Evolutionary conservation across 2,329 filamentous ascomycete genomes (phyloP).

Genomic region (Colletotrichum cordylinicola): DNA sequence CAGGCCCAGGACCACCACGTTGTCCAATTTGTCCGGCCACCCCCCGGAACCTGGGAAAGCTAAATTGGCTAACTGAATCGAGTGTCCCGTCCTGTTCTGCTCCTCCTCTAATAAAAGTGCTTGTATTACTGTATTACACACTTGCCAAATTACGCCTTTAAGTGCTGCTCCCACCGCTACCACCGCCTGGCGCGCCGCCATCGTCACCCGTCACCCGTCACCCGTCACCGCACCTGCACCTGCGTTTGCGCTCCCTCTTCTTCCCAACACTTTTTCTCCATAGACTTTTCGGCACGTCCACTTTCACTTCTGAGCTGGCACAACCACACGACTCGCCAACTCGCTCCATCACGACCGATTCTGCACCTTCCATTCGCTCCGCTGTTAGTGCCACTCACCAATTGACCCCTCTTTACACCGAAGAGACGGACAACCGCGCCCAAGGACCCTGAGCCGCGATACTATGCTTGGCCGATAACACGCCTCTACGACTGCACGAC

Average conservation of each 20-base stretch:
- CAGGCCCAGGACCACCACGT: conserved; percentile 5
- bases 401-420: conserved; percentile 15
- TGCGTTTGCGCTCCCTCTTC: not conserved
- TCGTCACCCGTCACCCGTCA: conserved; percentile 16
- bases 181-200: conserved; percentile 3
- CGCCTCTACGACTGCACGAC: not conserved
- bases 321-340: not conserved
- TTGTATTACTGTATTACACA: conserved; percentile 21
- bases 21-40: conserved; percentile 6
- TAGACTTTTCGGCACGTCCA: not conserved
- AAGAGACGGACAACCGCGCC: not conserved
- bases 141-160: not conserved
- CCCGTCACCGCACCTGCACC: not conserved
- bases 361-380: conserved; percentile 9
- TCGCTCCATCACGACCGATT: not conserved
- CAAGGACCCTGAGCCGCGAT: not conserved
- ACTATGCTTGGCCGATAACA: not conserved
- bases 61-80: conserved; percentile 19
- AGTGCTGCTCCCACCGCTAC: not conserved
- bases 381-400: conserved; percentile 5
- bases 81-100: not conserved
- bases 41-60: conserved; percentile 13
- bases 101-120: conserved; percentile 21
- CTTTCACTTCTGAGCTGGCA: not conserved
- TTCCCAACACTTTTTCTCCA: conserved; percentile 4